Base-by-base conservation (phyloP, 768 basidiomycete genomes). In the Hygrophorus russula region DNA sequence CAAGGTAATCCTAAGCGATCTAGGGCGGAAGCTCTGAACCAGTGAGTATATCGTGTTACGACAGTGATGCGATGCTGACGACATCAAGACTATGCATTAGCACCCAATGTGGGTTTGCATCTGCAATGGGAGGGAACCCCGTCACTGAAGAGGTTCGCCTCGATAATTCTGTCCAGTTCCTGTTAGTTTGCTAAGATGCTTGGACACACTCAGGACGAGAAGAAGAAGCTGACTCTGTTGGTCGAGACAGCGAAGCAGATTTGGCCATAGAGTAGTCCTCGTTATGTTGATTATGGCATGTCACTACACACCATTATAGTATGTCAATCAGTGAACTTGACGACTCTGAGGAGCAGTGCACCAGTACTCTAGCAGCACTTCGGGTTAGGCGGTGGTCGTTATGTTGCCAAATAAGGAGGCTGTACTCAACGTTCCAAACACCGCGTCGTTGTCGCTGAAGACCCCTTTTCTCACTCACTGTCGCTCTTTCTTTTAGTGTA, bases 21-120 rank as follows among this genome's bases (percentile, higher is more conserved):
- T 14, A 62, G 59, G 43, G 66, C 70, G 56, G 61, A 59, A 31
- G 76, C 77, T 2, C 53, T 78, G 39, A 66, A 74, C 46, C 74
- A 76, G 74, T 75, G 41, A 49, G 66, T 7, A 24, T 55, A 28
- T 36, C 32, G 41, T 34, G 40, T 28, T 4, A 15, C 47, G 46
- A 7, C 31, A 6, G 33, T 39, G n/a, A 35, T 2, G n/a, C 5
- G 15, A n/a, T 12, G 11, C 15, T 34, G 20, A 24, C 10, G n/a
- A 27, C 24, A 7, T 14, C 15, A 49, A 74, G 74, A 51, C 56
- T 80, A 7, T 70, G 68, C 49, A 70, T 79, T 45, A 74, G 73
- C 44, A 68, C 75, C n/a, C 78, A 79, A 52, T 80, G 78, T 49
- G 78, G 78, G 4, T 79, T 78, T 51, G 76, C 76, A 6, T 70